Percentiles rank a stretch among this genome's conserved stretches.
These are phyloP conservation scores for Xylaria sp. DNA, from an alignment of 2,329 filamentous ascomycete genomes.

Conservation along the genomic window DNA sequence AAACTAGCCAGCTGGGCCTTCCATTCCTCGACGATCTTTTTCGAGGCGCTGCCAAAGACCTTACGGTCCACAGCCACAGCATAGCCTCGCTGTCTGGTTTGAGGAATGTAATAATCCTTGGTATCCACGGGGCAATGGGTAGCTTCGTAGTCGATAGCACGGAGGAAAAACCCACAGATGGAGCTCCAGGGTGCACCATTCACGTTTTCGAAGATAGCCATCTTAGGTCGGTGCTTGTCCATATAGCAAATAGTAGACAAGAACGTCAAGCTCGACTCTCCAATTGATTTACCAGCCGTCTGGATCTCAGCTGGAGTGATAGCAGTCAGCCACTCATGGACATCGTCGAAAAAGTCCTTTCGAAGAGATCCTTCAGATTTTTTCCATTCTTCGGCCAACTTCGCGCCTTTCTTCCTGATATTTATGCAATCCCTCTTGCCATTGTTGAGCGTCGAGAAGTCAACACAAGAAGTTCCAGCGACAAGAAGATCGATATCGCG, in stretches of 20 bases:
- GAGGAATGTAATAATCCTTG: conserved; percentile 68
- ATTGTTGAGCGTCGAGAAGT: conserved; percentile 62
- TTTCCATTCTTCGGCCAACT: conserved; percentile 40
- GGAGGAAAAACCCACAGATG: conserved; percentile 39
- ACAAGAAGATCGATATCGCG: conserved; percentile 58
- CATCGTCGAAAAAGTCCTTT: conserved; percentile 12
- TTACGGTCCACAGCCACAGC: conserved; percentile 49
- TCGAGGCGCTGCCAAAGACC: conserved; percentile 25
- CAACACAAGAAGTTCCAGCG: conserved; percentile 70
- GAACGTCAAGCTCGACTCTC: conserved; percentile 64
- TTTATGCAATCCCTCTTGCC: conserved; percentile 37
- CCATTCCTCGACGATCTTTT: conserved; percentile 39
- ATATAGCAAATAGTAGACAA: conserved; percentile 55
- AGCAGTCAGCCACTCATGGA: conserved; percentile 6
- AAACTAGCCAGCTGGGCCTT: conserved; percentile 40
- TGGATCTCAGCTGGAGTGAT: conserved; percentile 39
- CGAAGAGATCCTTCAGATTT: conserved; percentile 4
- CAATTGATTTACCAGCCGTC: conserved; percentile 52
- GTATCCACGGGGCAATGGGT: conserved; percentile 52
- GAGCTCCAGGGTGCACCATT: conserved; percentile 52
- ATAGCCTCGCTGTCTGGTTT: conserved; percentile 59
- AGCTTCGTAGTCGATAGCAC: conserved; percentile 51
- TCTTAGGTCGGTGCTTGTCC: conserved; percentile 48
- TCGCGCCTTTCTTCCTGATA: conserved; percentile 24
- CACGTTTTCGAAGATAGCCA: conserved; percentile 72